Evolutionary conservation across 192 early-diverging fungal genomes (phyloP).

Genomic region (Helicostylum pulchrum): DNA sequence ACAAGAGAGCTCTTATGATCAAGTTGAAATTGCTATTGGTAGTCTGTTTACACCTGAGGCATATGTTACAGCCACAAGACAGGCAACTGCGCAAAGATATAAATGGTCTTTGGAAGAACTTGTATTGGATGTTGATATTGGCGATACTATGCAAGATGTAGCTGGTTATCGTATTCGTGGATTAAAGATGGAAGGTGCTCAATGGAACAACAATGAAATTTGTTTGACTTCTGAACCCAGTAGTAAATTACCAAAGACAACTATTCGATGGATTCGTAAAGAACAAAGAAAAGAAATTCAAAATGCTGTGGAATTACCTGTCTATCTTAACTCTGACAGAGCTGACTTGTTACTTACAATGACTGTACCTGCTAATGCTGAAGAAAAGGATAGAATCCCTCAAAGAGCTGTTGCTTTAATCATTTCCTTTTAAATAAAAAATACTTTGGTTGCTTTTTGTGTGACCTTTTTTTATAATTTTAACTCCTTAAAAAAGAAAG

Average conservation of each 20-base stretch:
- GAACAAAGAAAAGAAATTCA: slow-evolving; percentile 8
- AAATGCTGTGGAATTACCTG: slow-evolving; percentile 42
- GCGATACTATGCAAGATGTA: slow-evolving; percentile 23
- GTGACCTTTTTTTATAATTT: too few relatives aligned
- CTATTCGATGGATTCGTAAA: slow-evolving; percentile 42
- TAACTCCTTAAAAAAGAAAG: too few relatives aligned
- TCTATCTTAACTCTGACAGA: slow-evolving; percentile 68
- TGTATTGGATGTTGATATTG: slow-evolving; percentile 47
- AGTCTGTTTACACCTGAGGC: slow-evolving; percentile 88
- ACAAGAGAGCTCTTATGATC: slow-evolving; percentile 32
- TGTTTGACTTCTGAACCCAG: slow-evolving; percentile 28
- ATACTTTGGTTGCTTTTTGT: too few relatives aligned
- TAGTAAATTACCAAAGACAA: slow-evolving; percentile 31
- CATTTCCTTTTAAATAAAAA: slow-evolving; percentile 20
- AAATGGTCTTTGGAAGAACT: slow-evolving; percentile 85
- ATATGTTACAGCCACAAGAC: slow-evolving; percentile 87
- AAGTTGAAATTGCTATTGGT: slow-evolving; percentile 72
- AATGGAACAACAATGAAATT: slow-evolving; percentile 33
- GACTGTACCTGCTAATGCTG: slow-evolving; percentile 29
- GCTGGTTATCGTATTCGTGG: slow-evolving; percentile 27
- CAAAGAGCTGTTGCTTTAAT: slow-evolving; percentile 61
- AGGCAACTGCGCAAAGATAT: slow-evolving; percentile 70
- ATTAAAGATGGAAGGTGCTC: slow-evolving; percentile 52
- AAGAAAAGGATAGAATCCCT: slow-evolving; percentile 40
- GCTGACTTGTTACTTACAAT: slow-evolving; percentile 56